Evolutionary conservation across 805 yeast species (phyloP).

Genomic region (Pichia insulana): DNA sequence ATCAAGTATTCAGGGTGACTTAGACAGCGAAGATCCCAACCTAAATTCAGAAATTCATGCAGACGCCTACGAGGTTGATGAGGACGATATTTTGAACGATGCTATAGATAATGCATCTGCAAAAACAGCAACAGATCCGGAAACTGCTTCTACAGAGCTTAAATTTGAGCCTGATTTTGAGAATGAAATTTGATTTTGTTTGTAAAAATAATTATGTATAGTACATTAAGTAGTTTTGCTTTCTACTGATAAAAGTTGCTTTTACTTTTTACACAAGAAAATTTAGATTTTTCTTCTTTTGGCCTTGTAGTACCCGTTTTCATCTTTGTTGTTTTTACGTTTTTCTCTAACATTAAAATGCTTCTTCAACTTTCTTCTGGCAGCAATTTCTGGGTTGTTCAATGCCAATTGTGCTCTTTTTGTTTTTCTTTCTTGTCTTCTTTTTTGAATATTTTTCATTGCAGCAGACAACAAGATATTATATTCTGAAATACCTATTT

Average conservation of each 20-base stretch:
- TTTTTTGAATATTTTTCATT: constrained; percentile 45
- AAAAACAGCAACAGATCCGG: constrained; percentile 5
- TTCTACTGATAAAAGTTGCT: background rate
- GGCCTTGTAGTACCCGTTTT: constrained; percentile 62
- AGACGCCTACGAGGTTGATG: constrained; percentile 10
- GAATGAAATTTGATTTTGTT: background rate
- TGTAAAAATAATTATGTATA: constrained; percentile 1
- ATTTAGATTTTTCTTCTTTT: constrained; percentile 39
- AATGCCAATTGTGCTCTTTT: constrained; percentile 70
- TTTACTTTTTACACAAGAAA: background rate
- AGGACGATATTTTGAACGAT: constrained; percentile 3
- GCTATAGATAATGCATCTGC: constrained; percentile 4
- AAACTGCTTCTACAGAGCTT: background rate
- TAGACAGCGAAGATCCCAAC: constrained; percentile 9
- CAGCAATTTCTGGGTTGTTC: constrained; percentile 73
- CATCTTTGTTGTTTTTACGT: constrained; percentile 68
- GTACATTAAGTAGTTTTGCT: background rate
- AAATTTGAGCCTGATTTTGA: constrained; percentile 5
- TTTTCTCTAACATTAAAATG: constrained; percentile 70
- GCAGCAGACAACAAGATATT: constrained; percentile 54
- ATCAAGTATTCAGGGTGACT: constrained; percentile 7
- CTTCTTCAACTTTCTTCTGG: constrained; percentile 66
- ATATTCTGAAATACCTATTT: constrained; percentile 65
- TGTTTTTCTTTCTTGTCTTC: constrained; percentile 69
- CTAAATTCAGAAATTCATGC: constrained; percentile 8